These are phyloP conservation scores for Aspergillus sclerotioniger DNA, from an alignment of 495 filamentous ascomycete genomes.

Conservation along the genomic window DNA sequence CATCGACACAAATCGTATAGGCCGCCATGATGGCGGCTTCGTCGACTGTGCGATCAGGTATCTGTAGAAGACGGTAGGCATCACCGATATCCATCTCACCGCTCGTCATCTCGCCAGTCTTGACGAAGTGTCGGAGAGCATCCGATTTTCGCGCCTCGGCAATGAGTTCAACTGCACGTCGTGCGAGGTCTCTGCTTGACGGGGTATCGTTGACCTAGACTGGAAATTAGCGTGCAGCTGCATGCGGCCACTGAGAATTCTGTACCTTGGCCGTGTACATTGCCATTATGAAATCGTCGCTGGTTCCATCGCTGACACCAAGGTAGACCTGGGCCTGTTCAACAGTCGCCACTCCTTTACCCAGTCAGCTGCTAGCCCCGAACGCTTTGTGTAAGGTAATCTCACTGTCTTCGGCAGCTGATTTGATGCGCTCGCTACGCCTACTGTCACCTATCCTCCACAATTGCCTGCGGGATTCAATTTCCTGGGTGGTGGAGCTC, in stretches of 20 bases:
- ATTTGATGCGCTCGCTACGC: slow-evolving; percentile 51
- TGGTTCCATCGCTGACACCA: slow-evolving; percentile 46
- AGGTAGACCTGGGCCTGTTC: slow-evolving; percentile 62
- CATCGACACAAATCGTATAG: slow-evolving; percentile 49
- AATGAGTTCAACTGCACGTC: slow-evolving; percentile 56
- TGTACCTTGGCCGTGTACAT: slow-evolving; percentile 58
- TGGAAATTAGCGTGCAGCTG: slow-evolving; percentile 5
- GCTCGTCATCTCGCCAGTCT: slow-evolving; percentile 50
- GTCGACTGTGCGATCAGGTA: slow-evolving; percentile 51
- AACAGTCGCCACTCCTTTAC: slow-evolving; percentile 54
- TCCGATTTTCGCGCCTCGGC: slow-evolving; percentile 54
- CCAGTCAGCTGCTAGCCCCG: slow-evolving; percentile 11
- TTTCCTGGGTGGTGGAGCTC: slow-evolving; percentile 44
- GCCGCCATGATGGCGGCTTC: slow-evolving; percentile 51
- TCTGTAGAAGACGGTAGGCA: slow-evolving; percentile 56
- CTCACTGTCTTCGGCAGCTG: slow-evolving; percentile 55
- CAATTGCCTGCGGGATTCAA: slow-evolving; percentile 51
- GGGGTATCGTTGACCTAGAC: slow-evolving; percentile 46
- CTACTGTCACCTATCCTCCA: slow-evolving; percentile 55
- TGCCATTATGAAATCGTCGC: slow-evolving; percentile 60
- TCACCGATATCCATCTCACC: slow-evolving; percentile 56
- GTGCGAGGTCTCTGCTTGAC: slow-evolving; percentile 45
- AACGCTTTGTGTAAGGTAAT: background rate
- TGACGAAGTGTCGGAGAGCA: slow-evolving; percentile 52
- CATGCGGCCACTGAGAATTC: background rate